Evolutionary conservation across 192 early-diverging fungal genomes (phyloP).

Genomic region (Martensiomyces pterosporus): DNA sequence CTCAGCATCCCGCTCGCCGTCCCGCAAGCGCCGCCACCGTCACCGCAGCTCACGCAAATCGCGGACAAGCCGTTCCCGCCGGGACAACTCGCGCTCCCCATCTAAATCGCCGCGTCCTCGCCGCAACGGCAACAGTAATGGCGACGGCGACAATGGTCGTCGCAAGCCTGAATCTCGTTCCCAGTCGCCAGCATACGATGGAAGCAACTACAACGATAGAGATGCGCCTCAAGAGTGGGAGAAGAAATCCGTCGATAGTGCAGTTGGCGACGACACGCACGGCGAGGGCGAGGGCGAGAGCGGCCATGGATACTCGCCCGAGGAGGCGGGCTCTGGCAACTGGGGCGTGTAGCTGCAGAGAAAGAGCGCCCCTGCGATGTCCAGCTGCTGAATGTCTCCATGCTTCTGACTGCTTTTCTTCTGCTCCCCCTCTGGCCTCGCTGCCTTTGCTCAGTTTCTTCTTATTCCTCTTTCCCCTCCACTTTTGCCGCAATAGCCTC

Average conservation of each 20-base stretch:
- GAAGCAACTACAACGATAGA: slow-evolving; percentile 2
- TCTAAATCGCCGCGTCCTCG: slow-evolving; percentile 12
- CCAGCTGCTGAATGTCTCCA: too few species aligned
- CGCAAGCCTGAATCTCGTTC: slow-evolving; percentile 14
- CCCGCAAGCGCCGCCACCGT: slow-evolving; percentile 7
- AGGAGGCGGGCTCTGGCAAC: background rate
- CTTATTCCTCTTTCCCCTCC: too few species aligned
- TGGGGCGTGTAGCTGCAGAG: background rate
- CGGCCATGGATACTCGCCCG: background rate
- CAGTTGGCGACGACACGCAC: slow-evolving; percentile 9
- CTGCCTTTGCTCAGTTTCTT: too few species aligned
- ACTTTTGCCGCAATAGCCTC: too few species aligned
- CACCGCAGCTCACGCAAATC: slow-evolving; percentile 12
- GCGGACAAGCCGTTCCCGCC: slow-evolving; percentile 2
- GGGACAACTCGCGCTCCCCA: slow-evolving; percentile 21
- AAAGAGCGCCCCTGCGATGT: too few species aligned
- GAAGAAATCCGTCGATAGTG: slow-evolving; percentile 13
- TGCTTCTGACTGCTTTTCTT: too few species aligned
- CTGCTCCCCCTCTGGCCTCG: too few species aligned
- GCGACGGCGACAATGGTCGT: slow-evolving; percentile 6
- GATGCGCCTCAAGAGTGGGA: slow-evolving; percentile 9
- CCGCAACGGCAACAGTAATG: background rate
- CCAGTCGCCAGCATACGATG: background rate
- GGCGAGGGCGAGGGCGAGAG: background rate
- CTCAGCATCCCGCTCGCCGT: slow-evolving; percentile 14